Evolutionary conservation across 306 rosid genomes (phyloP).

Genomic region (barrel medic (Medicago truncatula)): MtrunA17r5.0-ANR NC_053046.1:4519001-4519500

Average conservation of each 20-base stretch:
- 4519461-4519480: slow-evolving; percentile 45
- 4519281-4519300: slow-evolving; percentile 16
- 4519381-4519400: slow-evolving; percentile 92
- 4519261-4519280: slow-evolving; percentile 35
- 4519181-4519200: slow-evolving; percentile 51
- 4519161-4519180: slow-evolving; percentile 47
- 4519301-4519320: slow-evolving; percentile 82
- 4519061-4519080: slow-evolving; percentile 1
- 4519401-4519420: slow-evolving; percentile 75
- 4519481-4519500: slow-evolving; percentile 9
- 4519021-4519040: slow-evolving; percentile 10
- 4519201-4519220: slow-evolving; percentile 56
- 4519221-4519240: slow-evolving; percentile 58
- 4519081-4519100: slow-evolving; percentile 2
- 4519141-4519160: slow-evolving; percentile 32
- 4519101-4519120: slow-evolving; percentile 9
- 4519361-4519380: slow-evolving; percentile 86
- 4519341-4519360: slow-evolving; percentile 81
- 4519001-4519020: too few relatives aligned
- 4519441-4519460: slow-evolving; percentile 96
- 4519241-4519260: slow-evolving; percentile 42
- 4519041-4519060: not conserved
- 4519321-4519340: slow-evolving; percentile 93
- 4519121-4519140: slow-evolving; percentile 16
- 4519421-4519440: slow-evolving; percentile 86